These are phyloP conservation scores for Thinopyrum obtusiflorum DNA, from an alignment of 202 grass and related monocot species.

Conservation along the genomic window DNA sequence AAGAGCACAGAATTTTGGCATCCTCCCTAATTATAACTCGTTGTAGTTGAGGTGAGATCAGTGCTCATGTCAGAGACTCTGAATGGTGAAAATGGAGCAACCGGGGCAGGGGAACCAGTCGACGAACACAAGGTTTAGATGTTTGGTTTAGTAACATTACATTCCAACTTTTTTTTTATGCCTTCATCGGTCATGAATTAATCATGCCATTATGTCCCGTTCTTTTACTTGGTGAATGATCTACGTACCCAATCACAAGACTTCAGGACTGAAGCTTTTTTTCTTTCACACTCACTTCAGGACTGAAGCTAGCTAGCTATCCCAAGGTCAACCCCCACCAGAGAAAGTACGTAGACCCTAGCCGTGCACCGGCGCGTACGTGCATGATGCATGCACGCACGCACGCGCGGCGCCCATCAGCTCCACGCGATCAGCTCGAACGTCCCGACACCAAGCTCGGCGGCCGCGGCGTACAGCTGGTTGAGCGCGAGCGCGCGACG, in stretches of 20 bases:
- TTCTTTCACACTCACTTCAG: not conserved
- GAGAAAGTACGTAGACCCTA: not conserved
- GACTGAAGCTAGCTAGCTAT: not conserved
- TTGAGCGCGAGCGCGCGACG: slow-evolving; percentile 12
- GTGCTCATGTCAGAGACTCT: not conserved
- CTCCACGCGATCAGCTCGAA: slow-evolving; percentile 52
- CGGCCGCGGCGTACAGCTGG: slow-evolving; percentile 19
- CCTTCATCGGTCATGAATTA: not conserved
- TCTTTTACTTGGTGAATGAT: not conserved
- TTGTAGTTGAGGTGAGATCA: not conserved
- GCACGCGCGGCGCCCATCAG: not conserved
- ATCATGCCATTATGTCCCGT: not conserved
- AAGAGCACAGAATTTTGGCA: not conserved
- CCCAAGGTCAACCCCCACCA: too few relatives aligned
- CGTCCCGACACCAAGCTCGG: not conserved
- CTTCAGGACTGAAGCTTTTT: not conserved
- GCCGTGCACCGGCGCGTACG: not conserved
- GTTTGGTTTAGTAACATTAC: not conserved
- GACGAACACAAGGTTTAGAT: not conserved
- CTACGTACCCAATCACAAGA: not conserved
- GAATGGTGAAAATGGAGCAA: too few relatives aligned
- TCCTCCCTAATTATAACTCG: not conserved
- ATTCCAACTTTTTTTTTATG: too few relatives aligned
- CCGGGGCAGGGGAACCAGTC: not conserved
- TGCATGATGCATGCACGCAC: not conserved